Evolutionary conservation across 2,329 filamentous ascomycete species (phyloP).

Genomic region (Colletotrichum cereale): DNA sequence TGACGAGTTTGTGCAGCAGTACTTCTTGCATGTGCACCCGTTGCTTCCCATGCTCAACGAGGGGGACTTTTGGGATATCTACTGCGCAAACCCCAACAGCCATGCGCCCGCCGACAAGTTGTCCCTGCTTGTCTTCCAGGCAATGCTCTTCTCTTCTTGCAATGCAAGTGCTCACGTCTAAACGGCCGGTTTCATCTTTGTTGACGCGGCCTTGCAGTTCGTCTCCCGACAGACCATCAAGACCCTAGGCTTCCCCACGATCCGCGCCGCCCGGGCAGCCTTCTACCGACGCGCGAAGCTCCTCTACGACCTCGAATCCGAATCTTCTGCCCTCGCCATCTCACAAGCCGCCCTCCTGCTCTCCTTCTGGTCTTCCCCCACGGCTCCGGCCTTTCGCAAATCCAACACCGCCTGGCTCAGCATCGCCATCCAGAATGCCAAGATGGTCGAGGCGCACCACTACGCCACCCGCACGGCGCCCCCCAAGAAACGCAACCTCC

Average conservation of each 20-base stretch:
- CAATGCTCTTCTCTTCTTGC: constrained; percentile 59
- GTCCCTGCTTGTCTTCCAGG: constrained; percentile 60
- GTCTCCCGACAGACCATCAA: constrained; percentile 55
- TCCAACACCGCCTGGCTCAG: constrained; percentile 63
- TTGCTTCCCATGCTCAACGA: constrained; percentile 59
- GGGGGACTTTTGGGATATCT: constrained; percentile 60
- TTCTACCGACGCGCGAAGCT: constrained; percentile 57
- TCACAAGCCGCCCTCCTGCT: constrained; percentile 58
- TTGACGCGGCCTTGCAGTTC: constrained; percentile 45
- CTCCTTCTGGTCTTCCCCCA: constrained; percentile 55
- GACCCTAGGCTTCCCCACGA: constrained; percentile 56
- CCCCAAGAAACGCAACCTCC: constrained; percentile 53
- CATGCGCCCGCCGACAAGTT: constrained; percentile 45
- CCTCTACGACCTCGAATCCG: constrained; percentile 59
- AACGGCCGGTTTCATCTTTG: constrained; percentile 6
- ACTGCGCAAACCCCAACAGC: constrained; percentile 45
- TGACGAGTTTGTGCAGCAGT: constrained; percentile 62
- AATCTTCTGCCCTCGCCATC: constrained; percentile 55
- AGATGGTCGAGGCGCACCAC: constrained; percentile 58
- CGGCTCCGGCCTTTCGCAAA: constrained; percentile 48
- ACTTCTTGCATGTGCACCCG: constrained; percentile 62
- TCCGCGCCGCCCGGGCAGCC: constrained; percentile 57
- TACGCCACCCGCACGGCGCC: constrained; percentile 52
- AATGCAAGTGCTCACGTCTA: constrained; percentile 47
- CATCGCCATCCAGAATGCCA: constrained; percentile 63